Evolutionary conservation across 495 filamentous ascomycete species (phyloP), one percentile per base, ranked within the genome.

Genomic region (Hypoxylon cercidicola): DNA sequence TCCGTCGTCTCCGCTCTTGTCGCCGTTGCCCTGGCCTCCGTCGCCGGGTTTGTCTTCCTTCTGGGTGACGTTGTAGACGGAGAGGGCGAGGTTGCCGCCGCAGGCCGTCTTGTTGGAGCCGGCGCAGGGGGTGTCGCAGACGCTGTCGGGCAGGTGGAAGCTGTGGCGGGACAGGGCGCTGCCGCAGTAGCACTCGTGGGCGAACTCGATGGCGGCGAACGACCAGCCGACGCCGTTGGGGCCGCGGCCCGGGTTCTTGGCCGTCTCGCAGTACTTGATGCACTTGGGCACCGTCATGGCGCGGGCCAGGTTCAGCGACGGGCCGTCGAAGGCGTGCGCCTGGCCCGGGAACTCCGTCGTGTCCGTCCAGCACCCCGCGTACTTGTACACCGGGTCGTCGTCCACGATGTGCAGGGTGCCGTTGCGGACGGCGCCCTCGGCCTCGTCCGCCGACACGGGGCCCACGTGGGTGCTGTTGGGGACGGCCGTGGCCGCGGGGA

Each of bases 151-250:
- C 4, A 81, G 43, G 25, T 74, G 67, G 23, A 45, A 55, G 4
- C 75, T 72, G 16, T 79, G 64, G 16, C 59, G 39, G 5, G 70
- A 75, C 6, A 84, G 34, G 1, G 55, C 52, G 21, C 76, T 62
- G 7, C 78, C 75, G 62, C 81, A 85, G 76, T 79, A 84, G 75
- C 82, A 85, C 76, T 85, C 80, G 32, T 71, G 74, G 16, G 79
- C 61, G 70, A 74, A 81, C 72, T 85, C 81, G 53, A 85, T 51
- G 20, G 80, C 82, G 2, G 80, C 81, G 67, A 69, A 81, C 30
- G 53, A 60, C 35, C 44, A 43, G 35, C 25, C 23, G 2, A 25
- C 35, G 6, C 25, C 15, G 32, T 48, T 10, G 18, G 3, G 10
- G 34, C 13, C 34, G 4, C 11, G 10, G 34, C 10, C 11, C 13